Evolutionary conservation across 148 eudicot species (phyloP), one percentile per base, ranked within the genome.

Genomic region (Camellia granthamiana): DNA sequence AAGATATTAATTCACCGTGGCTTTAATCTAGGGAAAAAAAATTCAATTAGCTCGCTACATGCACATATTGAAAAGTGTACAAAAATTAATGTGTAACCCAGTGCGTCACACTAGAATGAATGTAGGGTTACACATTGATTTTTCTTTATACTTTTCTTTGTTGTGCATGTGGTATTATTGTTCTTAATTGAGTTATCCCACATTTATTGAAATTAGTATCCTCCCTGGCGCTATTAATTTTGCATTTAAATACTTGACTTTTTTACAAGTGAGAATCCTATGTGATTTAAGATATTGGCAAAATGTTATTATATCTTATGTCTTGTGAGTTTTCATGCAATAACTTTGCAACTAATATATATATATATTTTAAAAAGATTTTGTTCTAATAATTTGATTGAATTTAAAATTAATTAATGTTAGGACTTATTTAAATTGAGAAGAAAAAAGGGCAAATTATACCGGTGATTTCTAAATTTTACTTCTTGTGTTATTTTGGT

Each of bases 211-310:
- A 44, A 44, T 18, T 30, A n/a, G n/a, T 69, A 19, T 70, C 19
- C 55, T 70, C 56, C 41, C 47, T n/a, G 30, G 49, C 41, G n/a
- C 73, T 3, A 1, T n/a, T 18, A 15, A 70, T 70, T 47, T 8
- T 70, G 74, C 74, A 70, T 70, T 70, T 70, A 70, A 70, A n/a
- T 7, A n/a, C 14, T 21, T 69, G n/a, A 52, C 13, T 19, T 15
- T 70, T 70, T 69, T 46, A 0, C 3, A 18, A 6, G 3, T 2
- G 6, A 23, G 19, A 23, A 69, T 19, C 42, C 42, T 69, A 19
- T 6, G 3, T 43, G 30, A 16, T 13, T 49, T n/a, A 69, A 55
- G 74, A 69, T 51, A 70, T 70, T 70, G 49, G 7, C 38, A 6
- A 47, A 46, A 70, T 70, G 43, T 23, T 47, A 18, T 6, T n/a